Percentiles rank a stretch among this genome's conserved stretches.
Evolutionary conservation across 2,329 filamentous ascomycete species (phyloP).

Genomic region (Alternaria gansuensis): DNA sequence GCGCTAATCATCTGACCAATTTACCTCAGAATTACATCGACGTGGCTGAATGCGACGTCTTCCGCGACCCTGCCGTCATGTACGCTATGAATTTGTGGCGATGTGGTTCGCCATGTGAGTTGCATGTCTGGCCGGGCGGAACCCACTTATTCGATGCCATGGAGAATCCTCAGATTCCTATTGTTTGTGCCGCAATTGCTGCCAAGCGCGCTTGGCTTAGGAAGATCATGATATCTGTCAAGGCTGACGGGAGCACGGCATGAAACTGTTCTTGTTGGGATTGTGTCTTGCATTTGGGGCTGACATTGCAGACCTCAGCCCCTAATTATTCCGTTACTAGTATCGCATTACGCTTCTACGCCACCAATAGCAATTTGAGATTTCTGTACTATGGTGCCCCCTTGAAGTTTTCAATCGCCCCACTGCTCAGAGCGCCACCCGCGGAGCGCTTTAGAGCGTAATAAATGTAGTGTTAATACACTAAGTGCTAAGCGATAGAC

Average conservation of each 20-base stretch:
- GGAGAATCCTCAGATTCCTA: conserved; percentile 16
- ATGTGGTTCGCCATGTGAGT: conserved; percentile 30
- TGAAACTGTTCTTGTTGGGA: not conserved
- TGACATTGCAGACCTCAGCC: no score
- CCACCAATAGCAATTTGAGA: no score
- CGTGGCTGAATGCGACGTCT: conserved; percentile 33
- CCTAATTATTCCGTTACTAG: no score
- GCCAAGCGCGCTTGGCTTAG: conserved; percentile 10
- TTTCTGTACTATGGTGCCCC: no score
- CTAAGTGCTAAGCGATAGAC: no score
- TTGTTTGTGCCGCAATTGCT: conserved; percentile 20
- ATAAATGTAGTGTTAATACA: no score
- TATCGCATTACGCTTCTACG: no score
- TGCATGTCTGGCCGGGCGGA: conserved; percentile 32
- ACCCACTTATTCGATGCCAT: conserved; percentile 26
- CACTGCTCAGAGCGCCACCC: no score
- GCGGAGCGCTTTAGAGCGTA: no score
- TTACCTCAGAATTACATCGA: conserved; percentile 31
- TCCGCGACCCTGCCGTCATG: conserved; percentile 28
- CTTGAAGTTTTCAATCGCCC: no score
- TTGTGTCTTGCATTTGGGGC: no score
- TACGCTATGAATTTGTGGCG: conserved; percentile 31
- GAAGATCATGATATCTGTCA: not conserved
- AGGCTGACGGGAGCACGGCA: not conserved
- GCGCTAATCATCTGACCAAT: conserved; percentile 25